phyloP scores from a whole-genome alignment of 768 basidiomycete genomes.

The Piloderma croceum region DNA sequence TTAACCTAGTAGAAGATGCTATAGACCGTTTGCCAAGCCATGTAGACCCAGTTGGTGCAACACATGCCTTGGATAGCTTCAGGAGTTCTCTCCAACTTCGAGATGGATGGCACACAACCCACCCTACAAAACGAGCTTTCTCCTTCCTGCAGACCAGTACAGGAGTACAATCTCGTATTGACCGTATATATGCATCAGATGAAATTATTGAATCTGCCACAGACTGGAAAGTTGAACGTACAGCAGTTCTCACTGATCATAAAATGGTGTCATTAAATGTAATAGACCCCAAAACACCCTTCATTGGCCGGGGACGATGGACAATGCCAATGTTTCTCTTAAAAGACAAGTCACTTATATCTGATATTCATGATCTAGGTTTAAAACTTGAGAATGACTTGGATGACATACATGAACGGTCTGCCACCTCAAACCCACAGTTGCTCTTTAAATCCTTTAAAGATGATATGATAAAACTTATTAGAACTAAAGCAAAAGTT shows the following conservation, averaged over 20 bases:
- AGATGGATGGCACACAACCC: conserved; percentile 29
- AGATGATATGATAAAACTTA: neutral
- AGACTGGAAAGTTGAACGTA: conserved; percentile 22
- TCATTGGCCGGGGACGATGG: conserved; percentile 30
- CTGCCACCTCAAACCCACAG: conserved; percentile 6
- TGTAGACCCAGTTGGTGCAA: conserved; percentile 10
- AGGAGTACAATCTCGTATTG: conserved; percentile 25
- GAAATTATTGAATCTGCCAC: conserved; percentile 3
- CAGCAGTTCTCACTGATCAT: conserved; percentile 27
- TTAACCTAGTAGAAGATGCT: conserved; percentile 35
- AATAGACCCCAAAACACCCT: conserved; percentile 16
- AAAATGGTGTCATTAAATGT: conserved; percentile 22
- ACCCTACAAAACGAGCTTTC: conserved; percentile 17
- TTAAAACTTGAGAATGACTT: neutral
- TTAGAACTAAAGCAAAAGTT: conserved; percentile 10
- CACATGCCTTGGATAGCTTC: conserved; percentile 14
- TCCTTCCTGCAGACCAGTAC: conserved; percentile 21
- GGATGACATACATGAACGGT: conserved; percentile 2
- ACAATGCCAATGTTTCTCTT: conserved; percentile 16
- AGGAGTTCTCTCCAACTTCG: conserved; percentile 13
- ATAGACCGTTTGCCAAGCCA: conserved; percentile 30
- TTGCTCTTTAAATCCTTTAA: conserved; percentile 5
- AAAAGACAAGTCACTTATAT: conserved; percentile 15
- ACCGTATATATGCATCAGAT: conserved; percentile 29
- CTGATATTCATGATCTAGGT: conserved; percentile 3